These are phyloP conservation scores for Phellopilus nigrolimitatus DNA, from an alignment of 1,284 basidiomycete species.

Conservation along the genomic window DNA sequence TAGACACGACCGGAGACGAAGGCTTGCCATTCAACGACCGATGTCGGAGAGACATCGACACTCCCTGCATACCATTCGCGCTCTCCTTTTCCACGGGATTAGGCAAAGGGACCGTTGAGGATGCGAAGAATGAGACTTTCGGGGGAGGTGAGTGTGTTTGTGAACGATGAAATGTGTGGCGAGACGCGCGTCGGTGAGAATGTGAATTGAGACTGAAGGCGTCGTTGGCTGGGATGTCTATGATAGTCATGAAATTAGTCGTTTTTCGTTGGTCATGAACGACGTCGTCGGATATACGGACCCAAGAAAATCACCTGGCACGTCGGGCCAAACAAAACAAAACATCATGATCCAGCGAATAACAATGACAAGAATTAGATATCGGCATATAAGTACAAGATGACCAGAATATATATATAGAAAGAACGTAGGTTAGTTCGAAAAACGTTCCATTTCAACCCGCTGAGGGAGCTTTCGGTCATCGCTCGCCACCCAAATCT, in stretches of 20 bases:
- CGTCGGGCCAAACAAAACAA: not conserved
- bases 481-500: too few relatives aligned
- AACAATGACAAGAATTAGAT: too few relatives aligned
- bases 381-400: too few relatives aligned
- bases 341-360: not conserved
- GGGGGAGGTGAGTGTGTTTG: slow-evolving; percentile 41
- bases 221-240: slow-evolving; percentile 49
- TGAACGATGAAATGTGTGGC: too few relatives aligned
- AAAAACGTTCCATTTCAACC: too few relatives aligned
- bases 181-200: slow-evolving; percentile 31
- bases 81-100: not conserved
- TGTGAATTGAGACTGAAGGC: slow-evolving; percentile 40
- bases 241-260: slow-evolving; percentile 22
- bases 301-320: not conserved
- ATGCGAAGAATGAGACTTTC: slow-evolving; percentile 36
- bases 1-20: not conserved
- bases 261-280: not conserved
- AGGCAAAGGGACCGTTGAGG: slow-evolving; percentile 5
- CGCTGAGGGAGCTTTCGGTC: too few relatives aligned
- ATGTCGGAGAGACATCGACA: slow-evolving; percentile 3
- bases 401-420: too few relatives aligned
- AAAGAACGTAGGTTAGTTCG: too few relatives aligned
- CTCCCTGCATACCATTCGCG: not conserved
- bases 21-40: not conserved
- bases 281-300: not conserved